A percentile compares a stretch with the other conserved stretches of the same genome.
phyloP scores from a whole-genome alignment of 2,329 filamentous ascomycete genomes.

The Colletotrichum falcatum region DNA sequence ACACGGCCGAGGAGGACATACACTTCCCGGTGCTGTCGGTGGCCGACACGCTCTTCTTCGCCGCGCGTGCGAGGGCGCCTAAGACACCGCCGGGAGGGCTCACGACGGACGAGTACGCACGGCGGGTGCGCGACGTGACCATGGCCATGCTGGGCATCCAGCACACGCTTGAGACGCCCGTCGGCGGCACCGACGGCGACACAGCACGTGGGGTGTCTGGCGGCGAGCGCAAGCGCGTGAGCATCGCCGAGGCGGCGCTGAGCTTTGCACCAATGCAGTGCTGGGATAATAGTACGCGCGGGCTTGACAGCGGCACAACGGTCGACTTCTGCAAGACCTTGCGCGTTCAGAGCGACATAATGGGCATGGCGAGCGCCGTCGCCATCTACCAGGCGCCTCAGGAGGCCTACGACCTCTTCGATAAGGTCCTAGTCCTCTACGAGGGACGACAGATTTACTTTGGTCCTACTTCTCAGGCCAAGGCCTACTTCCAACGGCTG shows the following conservation, averaged over 20 bases:
- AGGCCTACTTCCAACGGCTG: slow-evolving; percentile 73
- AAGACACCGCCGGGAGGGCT: slow-evolving; percentile 55
- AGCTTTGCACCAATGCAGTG: slow-evolving; percentile 46
- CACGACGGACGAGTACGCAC: slow-evolving; percentile 54
- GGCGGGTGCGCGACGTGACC: slow-evolving; percentile 63
- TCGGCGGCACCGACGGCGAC: slow-evolving; percentile 68
- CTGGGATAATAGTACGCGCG: slow-evolving; percentile 63
- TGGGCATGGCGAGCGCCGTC: slow-evolving; percentile 44
- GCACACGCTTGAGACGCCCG: slow-evolving; percentile 65
- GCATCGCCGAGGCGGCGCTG: slow-evolving; percentile 51
- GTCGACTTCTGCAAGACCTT: slow-evolving; percentile 44
- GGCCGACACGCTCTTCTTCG: slow-evolving; percentile 71
- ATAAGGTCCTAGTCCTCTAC: slow-evolving; percentile 75
- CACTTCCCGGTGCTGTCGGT: slow-evolving; percentile 71
- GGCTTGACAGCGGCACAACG: slow-evolving; percentile 48
- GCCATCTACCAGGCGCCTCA: slow-evolving; percentile 72
- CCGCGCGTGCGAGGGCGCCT: slow-evolving; percentile 66
- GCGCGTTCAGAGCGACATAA: slow-evolving; percentile 46
- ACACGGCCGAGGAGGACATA: slow-evolving; percentile 74
- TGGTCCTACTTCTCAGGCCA: slow-evolving; percentile 69
- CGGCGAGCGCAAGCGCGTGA: slow-evolving; percentile 61
- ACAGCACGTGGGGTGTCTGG: slow-evolving; percentile 66
- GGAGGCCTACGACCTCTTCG: slow-evolving; percentile 70
- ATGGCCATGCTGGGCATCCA: slow-evolving; percentile 67
- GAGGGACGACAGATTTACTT: slow-evolving; percentile 77